These are phyloP conservation scores for Exophiala spinifera DNA, from an alignment of 2,329 filamentous ascomycete species.

Conservation along the genomic window DNA sequence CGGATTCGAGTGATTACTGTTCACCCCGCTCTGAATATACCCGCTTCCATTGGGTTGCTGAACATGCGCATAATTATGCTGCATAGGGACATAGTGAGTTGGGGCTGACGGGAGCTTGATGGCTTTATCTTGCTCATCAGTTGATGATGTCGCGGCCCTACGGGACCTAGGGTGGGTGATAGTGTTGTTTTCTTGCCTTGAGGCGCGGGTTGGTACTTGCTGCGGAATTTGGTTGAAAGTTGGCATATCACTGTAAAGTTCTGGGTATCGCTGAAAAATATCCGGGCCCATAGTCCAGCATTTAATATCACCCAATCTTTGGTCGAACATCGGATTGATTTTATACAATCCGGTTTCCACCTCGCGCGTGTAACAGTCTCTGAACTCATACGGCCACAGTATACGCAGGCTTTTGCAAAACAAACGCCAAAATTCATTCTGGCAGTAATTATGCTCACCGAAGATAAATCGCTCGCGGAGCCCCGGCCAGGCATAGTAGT, in stretches of 20 bases:
- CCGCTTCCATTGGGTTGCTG: neutral
- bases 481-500: conserved; percentile 29
- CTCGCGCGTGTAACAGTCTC: conserved; percentile 27
- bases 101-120: neutral
- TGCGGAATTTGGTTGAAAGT: conserved; percentile 20
- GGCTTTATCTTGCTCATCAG: conserved; percentile 4
- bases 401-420: conserved; percentile 22
- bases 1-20: neutral
- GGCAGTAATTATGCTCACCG: conserved; percentile 27
- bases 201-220: neutral
- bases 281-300: conserved; percentile 27
- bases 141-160: neutral
- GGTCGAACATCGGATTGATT: conserved; percentile 25
- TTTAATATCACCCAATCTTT: conserved; percentile 25
- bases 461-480: conserved; percentile 28
- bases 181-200: conserved; percentile 6
- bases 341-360: conserved; percentile 26
- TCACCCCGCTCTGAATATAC: neutral
- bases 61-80: neutral
- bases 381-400: conserved; percentile 28
- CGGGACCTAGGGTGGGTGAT: neutral
- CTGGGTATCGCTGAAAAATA: conserved; percentile 26
- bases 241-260: conserved; percentile 27
- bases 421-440: conserved; percentile 25
- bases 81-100: neutral